phyloP scores from a whole-genome alignment of 768 basidiomycete species.

The Hygrocybe punicea region DNA sequence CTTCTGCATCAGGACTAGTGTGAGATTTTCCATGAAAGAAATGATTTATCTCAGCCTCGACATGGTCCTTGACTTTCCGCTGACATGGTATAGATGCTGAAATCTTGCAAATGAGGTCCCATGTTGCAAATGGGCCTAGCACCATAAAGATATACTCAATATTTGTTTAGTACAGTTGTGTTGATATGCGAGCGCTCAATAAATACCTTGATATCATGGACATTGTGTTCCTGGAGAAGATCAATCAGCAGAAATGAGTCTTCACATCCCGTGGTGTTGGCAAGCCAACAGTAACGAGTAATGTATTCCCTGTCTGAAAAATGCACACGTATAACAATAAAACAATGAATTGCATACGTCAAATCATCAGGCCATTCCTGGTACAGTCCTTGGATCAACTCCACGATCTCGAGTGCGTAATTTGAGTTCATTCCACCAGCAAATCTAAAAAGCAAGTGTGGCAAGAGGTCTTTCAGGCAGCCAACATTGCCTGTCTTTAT shows the following conservation, averaged over 20 bases:
- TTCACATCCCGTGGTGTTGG: constrained; percentile 16
- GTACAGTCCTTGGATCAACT: constrained; percentile 31
- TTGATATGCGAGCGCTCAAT: too few relatives aligned
- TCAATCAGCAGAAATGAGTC: constrained; percentile 12
- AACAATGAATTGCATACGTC: constrained; percentile 15
- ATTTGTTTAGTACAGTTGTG: too few relatives aligned
- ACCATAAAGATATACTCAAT: not conserved
- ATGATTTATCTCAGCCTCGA: constrained; percentile 15
- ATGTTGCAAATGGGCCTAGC: constrained; percentile 19
- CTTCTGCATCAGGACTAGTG: constrained; percentile 12
- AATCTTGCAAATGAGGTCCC: constrained; percentile 17
- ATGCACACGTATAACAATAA: not conserved
- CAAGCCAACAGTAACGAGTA: constrained; percentile 21
- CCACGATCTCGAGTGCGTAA: constrained; percentile 34
- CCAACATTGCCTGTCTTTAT: constrained; percentile 40
- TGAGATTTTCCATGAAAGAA: constrained; percentile 13
- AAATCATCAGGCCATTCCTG: constrained; percentile 31
- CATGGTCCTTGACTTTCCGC: constrained; percentile 11
- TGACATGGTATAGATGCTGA: constrained; percentile 19
- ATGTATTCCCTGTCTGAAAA: constrained; percentile 9
- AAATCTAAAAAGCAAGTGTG: constrained; percentile 32
- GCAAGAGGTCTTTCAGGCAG: constrained; percentile 32
- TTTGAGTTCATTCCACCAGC: constrained; percentile 33
- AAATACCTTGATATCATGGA: too few relatives aligned
- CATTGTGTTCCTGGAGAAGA: constrained; percentile 23